phyloP scores from a whole-genome alignment of 495 filamentous ascomycete genomes.

The Penicillium bialowiezense region DNA sequence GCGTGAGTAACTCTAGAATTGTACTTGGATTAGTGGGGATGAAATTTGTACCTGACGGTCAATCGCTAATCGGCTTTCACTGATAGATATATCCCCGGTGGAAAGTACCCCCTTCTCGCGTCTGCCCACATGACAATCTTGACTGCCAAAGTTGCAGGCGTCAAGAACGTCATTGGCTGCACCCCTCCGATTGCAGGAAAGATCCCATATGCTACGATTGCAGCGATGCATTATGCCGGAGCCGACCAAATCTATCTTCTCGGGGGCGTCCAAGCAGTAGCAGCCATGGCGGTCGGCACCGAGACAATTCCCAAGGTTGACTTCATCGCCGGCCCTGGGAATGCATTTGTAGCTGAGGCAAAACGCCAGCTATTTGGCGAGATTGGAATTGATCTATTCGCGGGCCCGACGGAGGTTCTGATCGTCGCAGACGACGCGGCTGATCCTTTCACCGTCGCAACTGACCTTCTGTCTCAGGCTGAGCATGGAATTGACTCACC shows the following conservation, averaged over 20 bases:
- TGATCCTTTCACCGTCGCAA: constrained; percentile 50
- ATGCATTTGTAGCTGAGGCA: constrained; percentile 54
- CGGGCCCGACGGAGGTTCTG: constrained; percentile 54
- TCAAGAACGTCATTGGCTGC: constrained; percentile 46
- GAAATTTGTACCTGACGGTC: no score
- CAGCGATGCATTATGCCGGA: constrained; percentile 52
- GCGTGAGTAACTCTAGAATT: constrained; percentile 18
- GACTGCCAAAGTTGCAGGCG: constrained; percentile 54
- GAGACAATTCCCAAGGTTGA: constrained; percentile 55
- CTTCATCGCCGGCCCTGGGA: constrained; percentile 54
- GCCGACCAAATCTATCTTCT: constrained; percentile 53
- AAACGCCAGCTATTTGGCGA: neutral
- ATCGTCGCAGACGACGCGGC: constrained; percentile 50
- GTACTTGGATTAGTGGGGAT: no score
- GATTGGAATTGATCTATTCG: constrained; percentile 49
- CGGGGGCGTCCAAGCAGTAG: constrained; percentile 55
- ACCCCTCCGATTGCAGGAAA: constrained; percentile 51
- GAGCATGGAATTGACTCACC: constrained; percentile 54
- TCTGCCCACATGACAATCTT: constrained; percentile 58
- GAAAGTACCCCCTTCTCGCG: constrained; percentile 53
- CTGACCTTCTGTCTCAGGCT: constrained; percentile 50
- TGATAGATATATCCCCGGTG: constrained; percentile 49
- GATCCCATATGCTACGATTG: constrained; percentile 49
- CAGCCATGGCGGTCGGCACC: constrained; percentile 82
- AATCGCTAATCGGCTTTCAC: neutral